A percentile compares a stretch with the other conserved stretches of the same genome.
phyloP scores from a whole-genome alignment of 805 yeast species.

The Tetrapisispora taiwanensis region DNA sequence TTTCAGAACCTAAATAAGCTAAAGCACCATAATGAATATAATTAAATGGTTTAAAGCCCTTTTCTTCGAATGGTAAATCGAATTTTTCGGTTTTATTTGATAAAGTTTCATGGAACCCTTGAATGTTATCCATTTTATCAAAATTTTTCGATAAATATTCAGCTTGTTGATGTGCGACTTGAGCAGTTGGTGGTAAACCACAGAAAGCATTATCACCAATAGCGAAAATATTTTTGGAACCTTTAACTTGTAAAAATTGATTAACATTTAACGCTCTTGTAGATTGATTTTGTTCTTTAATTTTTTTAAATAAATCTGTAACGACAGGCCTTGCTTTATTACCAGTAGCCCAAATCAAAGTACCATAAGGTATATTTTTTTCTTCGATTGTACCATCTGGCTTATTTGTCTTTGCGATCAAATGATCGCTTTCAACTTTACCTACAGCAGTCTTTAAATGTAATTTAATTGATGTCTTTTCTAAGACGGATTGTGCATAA shows the following conservation, averaged over 20 bases:
- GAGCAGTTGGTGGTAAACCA: constrained; percentile 91
- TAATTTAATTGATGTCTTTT: constrained; percentile 54
- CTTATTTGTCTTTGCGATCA: constrained; percentile 61
- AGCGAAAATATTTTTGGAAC: constrained; percentile 74
- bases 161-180: constrained; percentile 93
- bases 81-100: constrained; percentile 27
- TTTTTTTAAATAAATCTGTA: constrained; percentile 53
- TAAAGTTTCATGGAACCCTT: constrained; percentile 32
- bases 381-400: constrained; percentile 60
- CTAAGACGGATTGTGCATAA: constrained; percentile 35
- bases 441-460: constrained; percentile 82
- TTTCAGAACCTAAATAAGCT: constrained; percentile 87
- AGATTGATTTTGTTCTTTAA: constrained; percentile 72
- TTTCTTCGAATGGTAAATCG: constrained; percentile 36
- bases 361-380: constrained; percentile 68
- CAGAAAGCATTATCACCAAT: constrained; percentile 89
- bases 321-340: constrained; percentile 75
- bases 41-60: constrained; percentile 53
- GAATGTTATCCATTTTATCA: constrained; percentile 40
- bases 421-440: constrained; percentile 63
- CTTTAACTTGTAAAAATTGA: constrained; percentile 71
- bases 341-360: constrained; percentile 96
- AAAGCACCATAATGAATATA: constrained; percentile 86
- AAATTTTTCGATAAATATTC: constrained; percentile 64
- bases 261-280: constrained; percentile 81